Base-by-base conservation (phyloP, 2,329 filamentous ascomycete species). In the Mycocentrospora acerina region DNA sequence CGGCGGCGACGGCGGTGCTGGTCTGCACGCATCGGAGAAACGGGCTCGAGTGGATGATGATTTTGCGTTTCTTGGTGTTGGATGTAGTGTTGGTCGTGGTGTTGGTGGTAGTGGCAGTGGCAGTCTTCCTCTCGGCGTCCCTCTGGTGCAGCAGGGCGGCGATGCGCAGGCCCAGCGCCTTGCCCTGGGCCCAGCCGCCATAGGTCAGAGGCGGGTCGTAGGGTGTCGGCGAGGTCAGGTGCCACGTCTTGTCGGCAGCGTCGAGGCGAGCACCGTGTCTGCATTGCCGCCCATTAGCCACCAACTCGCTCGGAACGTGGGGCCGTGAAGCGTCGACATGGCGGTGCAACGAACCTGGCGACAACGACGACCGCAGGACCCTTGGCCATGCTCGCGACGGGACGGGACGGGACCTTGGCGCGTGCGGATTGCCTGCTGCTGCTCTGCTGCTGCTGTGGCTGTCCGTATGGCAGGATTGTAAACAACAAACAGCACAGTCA, bases 171-270 rank as follows among this genome's bases (percentile, higher is more conserved):
- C 93, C 93, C 16, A 96, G 79, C 4, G 84, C 81, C 55, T 86
- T 83, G 37, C 87, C 85, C 68, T 97, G 93, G 11, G 85, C 81
- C 86, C 93, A 96, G 50, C 93, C 93, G 53, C 88, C 88, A 63
- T 96, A 97, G 3, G 90, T 95, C 41, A 98, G 77, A 33, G 93
- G 93, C 51, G 93, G 88, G 53, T 98, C 91, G 74, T 97, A 98
- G 2, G 93, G 93, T 5, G 89, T 90, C 1, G 90, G 87, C 5
- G 93, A 95, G 19, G 87, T 86, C 37, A 95, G 78, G 67, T 96
- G 89, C 93, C 93, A 98, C 67, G 88, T 82, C 65, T 90, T 90
- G 75, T 98, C 90, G 46, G 90, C 90, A 39, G 89, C 89, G 67
- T 98, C 93, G 41, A 98, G 84, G 53, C 93, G 86, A 57, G 90